phyloP scores from a whole-genome alignment of 2,329 filamentous ascomycete genomes.

The Fusarium sp. region DNA sequence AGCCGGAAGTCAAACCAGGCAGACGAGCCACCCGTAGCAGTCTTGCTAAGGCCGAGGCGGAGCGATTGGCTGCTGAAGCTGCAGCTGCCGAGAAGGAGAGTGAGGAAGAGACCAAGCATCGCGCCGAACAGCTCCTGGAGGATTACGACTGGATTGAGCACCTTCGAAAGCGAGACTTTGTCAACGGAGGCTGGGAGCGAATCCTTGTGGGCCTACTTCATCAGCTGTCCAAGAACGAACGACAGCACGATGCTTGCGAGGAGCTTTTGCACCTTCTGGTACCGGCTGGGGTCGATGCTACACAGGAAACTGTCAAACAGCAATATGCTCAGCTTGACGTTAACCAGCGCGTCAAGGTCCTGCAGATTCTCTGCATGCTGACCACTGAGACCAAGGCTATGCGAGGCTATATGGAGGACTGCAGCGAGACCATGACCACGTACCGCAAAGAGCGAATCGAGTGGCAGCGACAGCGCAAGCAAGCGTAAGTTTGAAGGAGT shows the following conservation, averaged over 20 bases:
- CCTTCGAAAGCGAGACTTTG: conserved; percentile 84
- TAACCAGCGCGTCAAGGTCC: conserved; percentile 81
- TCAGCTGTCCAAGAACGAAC: conserved; percentile 82
- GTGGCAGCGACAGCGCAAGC: conserved; percentile 81
- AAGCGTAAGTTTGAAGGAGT: conserved; percentile 62
- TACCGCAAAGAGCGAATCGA: conserved; percentile 97
- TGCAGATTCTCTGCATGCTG: conserved; percentile 89
- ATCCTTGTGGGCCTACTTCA: conserved; percentile 89
- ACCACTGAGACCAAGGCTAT: conserved; percentile 88
- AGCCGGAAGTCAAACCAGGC: conserved; percentile 75
- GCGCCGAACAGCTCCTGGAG: conserved; percentile 79
- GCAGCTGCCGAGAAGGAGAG: conserved; percentile 65
- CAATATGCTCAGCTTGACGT: conserved; percentile 84
- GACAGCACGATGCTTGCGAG: conserved; percentile 78
- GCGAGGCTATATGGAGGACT: conserved; percentile 89
- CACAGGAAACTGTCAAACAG: conserved; percentile 75
- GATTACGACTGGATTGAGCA: conserved; percentile 88
- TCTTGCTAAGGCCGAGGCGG: conserved; percentile 82
- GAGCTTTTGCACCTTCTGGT: conserved; percentile 84
- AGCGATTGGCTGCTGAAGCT: conserved; percentile 72
- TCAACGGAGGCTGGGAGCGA: conserved; percentile 89
- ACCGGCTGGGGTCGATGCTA: conserved; percentile 80
- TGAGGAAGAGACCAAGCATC: conserved; percentile 68
- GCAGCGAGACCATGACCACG: conserved; percentile 92
- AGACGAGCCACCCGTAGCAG: conserved; percentile 86